These are phyloP conservation scores for Ophiostoma perfectum DNA, from an alignment of 2,329 filamentous ascomycete species.

Conservation along the genomic window DNA sequence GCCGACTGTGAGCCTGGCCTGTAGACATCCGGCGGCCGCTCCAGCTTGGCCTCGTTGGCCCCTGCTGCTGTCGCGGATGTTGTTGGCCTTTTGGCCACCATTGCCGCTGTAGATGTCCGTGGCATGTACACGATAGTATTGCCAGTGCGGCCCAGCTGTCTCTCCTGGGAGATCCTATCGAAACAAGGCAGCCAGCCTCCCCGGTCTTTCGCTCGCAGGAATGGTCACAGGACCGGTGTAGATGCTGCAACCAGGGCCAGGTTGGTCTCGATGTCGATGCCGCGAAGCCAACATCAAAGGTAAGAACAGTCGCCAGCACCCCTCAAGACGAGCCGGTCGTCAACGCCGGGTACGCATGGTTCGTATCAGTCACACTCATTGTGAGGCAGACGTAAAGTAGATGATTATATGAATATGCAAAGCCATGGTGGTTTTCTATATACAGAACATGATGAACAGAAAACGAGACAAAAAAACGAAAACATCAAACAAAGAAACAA, in stretches of 20 bases:
- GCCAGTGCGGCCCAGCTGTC: background rate
- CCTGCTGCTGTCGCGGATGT: background rate
- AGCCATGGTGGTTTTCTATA: constrained; percentile 1
- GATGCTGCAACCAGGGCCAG: background rate
- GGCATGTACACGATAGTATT: background rate
- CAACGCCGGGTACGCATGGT: no score
- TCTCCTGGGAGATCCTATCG: background rate
- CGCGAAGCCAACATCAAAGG: background rate
- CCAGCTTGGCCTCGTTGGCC: background rate
- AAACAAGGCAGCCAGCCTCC: background rate
- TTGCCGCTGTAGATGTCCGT: background rate
- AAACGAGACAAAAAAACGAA: background rate
- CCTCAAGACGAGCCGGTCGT: no score
- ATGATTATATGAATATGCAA: background rate
- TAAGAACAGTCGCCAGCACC: background rate
- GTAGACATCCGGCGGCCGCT: background rate
- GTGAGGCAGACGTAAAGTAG: background rate
- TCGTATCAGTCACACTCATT: no score
- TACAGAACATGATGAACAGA: background rate
- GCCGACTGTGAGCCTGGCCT: constrained; percentile 3
- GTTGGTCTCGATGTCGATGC: background rate
- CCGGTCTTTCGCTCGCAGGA: background rate
- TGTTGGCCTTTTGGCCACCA: background rate
- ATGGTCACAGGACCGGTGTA: background rate
- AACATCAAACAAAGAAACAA: background rate